phyloP scores from a whole-genome alignment of 306 rosid species.

The Rosa chinensis region DNA sequence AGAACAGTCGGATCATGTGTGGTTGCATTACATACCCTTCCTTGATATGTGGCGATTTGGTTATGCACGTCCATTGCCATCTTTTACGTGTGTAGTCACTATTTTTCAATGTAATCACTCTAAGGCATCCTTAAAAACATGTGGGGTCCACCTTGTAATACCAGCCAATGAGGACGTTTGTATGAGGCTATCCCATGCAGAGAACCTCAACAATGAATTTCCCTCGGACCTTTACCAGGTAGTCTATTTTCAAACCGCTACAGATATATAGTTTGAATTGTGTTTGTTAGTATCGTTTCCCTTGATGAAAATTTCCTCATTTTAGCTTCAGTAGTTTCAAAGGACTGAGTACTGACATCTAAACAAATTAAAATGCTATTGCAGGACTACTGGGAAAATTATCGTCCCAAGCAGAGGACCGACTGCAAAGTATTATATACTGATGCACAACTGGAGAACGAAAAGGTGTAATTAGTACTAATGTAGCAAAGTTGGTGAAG shows the following conservation, averaged over 20 bases:
- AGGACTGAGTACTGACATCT: constrained; percentile 44
- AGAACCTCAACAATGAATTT: background rate
- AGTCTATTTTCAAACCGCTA: too few relatives aligned
- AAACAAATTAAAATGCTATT: constrained; percentile 36
- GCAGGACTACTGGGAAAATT: background rate
- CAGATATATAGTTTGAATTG: too few relatives aligned
- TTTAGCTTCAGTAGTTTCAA: too few relatives aligned
- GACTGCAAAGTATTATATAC: constrained; percentile 56
- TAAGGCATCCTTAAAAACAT: background rate
- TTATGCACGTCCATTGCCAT: background rate
- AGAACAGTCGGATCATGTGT: background rate
- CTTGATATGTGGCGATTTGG: background rate
- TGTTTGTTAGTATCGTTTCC: too few relatives aligned
- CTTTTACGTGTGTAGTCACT: background rate
- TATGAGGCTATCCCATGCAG: background rate
- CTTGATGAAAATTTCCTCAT: too few relatives aligned
- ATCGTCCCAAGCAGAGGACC: background rate
- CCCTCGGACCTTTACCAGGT: background rate
- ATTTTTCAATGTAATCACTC: background rate
- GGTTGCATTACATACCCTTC: background rate
- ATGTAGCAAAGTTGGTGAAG: constrained; percentile 47
- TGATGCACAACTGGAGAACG: constrained; percentile 93
- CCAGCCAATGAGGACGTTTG: background rate
- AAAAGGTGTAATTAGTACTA: constrained; percentile 72
- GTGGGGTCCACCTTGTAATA: background rate